Evolutionary conservation across 2,329 filamentous ascomycete genomes (phyloP), one percentile per base, ranked within the genome.

Genomic region (Paraphaeosphaeria minitans): DNA sequence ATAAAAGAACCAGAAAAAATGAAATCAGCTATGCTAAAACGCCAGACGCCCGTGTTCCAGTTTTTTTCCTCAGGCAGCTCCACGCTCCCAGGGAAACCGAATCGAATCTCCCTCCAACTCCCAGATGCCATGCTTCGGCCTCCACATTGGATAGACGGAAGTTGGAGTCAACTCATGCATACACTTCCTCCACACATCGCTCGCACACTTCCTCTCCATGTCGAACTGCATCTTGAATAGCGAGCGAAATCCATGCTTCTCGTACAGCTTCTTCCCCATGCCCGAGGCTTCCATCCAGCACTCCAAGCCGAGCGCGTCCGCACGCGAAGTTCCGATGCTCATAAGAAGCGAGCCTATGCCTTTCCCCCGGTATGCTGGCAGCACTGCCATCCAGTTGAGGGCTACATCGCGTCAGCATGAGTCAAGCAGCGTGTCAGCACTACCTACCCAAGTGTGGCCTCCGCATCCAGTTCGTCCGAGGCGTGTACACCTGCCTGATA

Each of bases 241-340:
- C 8, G 66, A 59, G 29, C 62, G 64, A 50, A 73, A 76, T 0
- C 65, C 67, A 35, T 73, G 70, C 50, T 72, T 71, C 39, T 73
- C 70, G 57, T 79, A 79, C 13, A 79, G 59, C 29, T 67, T 65
- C 55, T 71, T 75, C 2, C 77, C 77, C 66, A 75, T 74, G 2
- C 58, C 54, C 19, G 73, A 75, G 2, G 75, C 72, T 57, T 78
- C 77, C 61, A 78, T 66, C 73, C 74, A 79, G 42, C 74, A 71
- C 45, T 77, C 73, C 22, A 78, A 59, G 41, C 73, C 63, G 19
- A 74, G 58, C 19, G 66, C 57, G 54, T 78, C 76, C 5, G 77
- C 75, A 21, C 67, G 67, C 13, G 62, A 59, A 27, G 73, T 67
- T 2, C 76, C 75, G 50, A 66, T 67, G 24, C 70, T 61, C 71